A percentile compares a stretch with the other conserved stretches of the same genome.
Conservation (phyloP, 2,329 filamentous ascomycete genomes). For the Hyphodiscus sp. region DNA sequence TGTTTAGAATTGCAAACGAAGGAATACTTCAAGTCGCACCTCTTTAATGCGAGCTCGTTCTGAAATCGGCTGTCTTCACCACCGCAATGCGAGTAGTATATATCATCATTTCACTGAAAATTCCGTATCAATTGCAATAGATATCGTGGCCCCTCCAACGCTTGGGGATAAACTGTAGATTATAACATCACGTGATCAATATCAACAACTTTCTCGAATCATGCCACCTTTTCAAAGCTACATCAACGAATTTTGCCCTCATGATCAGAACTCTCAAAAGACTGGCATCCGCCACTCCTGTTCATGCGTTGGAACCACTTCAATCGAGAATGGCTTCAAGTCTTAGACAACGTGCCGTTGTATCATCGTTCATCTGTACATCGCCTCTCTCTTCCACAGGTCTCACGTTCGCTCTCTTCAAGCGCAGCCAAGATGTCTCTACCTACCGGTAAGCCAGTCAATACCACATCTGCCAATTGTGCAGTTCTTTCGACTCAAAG, state of each 20-base stretch:
- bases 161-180: too few species aligned
- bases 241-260: neutral
- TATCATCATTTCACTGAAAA: neutral
- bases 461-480: neutral
- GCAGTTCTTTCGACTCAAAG: neutral
- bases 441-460: conserved; percentile 48
- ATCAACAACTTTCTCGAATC: neutral
- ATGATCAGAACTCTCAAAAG: neutral
- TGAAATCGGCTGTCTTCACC: too few species aligned
- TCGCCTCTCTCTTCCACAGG: conserved; percentile 18
- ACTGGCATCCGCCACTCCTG: neutral
- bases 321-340: neutral
- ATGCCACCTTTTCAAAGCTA: neutral
- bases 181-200: neutral
- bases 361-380: conserved; percentile 39
- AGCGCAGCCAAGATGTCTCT: conserved; percentile 50
- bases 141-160: neutral
- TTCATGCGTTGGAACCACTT: neutral
- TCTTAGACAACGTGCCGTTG: conserved; percentile 29
- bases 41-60: too few species aligned
- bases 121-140: neutral
- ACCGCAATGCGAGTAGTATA: too few species aligned
- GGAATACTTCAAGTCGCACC: too few species aligned
- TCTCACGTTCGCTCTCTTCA: conserved; percentile 53
- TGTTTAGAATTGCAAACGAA: too few species aligned